These are phyloP conservation scores for Aspergillus olivimuriae DNA, from an alignment of 495 filamentous ascomycete genomes.

Conservation along the genomic window DNA sequence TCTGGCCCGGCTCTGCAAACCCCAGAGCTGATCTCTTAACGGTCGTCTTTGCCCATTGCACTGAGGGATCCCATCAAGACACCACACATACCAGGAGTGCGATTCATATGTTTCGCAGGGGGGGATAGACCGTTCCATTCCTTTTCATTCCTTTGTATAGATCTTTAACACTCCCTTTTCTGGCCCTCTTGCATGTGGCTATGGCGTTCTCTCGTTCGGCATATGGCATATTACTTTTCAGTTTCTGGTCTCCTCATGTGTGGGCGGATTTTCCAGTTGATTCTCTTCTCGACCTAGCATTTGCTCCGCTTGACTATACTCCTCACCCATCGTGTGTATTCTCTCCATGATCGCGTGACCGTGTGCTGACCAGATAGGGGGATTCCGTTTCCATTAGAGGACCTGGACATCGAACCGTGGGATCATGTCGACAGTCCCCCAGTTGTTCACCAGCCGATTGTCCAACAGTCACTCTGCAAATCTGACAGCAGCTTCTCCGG, in stretches of 20 bases:
- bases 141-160: not conserved
- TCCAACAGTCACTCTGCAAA: not conserved
- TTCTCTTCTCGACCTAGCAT: not conserved
- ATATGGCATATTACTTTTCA: not conserved
- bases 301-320: constrained; percentile 3
- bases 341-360: not conserved
- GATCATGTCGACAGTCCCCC: constrained; percentile 3
- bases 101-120: not conserved
- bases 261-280: not conserved
- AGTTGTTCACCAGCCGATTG: not conserved
- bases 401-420: constrained; percentile 16
- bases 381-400: constrained; percentile 15
- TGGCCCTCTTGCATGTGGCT: not conserved
- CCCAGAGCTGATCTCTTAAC: too few species aligned
- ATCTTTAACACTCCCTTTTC: not conserved
- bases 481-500: constrained; percentile 6
- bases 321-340: constrained; percentile 12
- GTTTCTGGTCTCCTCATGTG: not conserved
- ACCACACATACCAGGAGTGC: not conserved
- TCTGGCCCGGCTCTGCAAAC: too few species aligned
- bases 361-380: constrained; percentile 9
- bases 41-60: not conserved
- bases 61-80: not conserved
- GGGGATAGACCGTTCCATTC: not conserved
- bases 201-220: not conserved